phyloP scores from a whole-genome alignment of 441 rosid species.

The Corymbia calophylla region DNA sequence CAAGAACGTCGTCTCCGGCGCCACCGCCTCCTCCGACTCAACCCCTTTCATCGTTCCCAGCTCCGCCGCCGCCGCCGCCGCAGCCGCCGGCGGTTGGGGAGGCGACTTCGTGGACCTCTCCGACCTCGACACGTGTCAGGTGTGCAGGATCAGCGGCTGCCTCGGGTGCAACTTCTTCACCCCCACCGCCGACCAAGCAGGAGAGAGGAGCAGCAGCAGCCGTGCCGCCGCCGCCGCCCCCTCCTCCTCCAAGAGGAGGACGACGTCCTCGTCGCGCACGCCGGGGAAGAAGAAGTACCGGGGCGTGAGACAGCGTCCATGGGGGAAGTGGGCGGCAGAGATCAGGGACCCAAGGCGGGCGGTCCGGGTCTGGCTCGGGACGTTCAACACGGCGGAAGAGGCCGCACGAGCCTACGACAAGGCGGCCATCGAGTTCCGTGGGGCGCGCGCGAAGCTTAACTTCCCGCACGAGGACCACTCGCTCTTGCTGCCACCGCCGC shows the following conservation, averaged over 20 bases:
- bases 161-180: not conserved
- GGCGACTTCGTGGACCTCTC: not conserved
- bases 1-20: slow-evolving; percentile 34
- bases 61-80: not conserved
- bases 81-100: no score
- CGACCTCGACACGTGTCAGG: slow-evolving; percentile 42
- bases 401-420: not conserved
- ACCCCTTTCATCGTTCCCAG: not conserved
- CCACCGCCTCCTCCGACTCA: not conserved
- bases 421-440: not conserved
- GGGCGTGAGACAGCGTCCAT: not conserved
- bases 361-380: not conserved
- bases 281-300: not conserved
- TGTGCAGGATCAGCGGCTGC: not conserved
- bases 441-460: not conserved
- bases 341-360: not conserved
- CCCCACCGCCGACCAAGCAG: not conserved
- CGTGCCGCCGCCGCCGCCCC: no score
- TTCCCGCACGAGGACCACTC: not conserved
- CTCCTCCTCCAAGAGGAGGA: not conserved
- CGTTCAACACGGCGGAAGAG: not conserved
- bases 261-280: not conserved
- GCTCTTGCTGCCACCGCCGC: not conserved
- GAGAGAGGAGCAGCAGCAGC: not conserved
- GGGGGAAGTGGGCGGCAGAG: not conserved